phyloP scores from a whole-genome alignment of 768 basidiomycete genomes.

The Podaxis pistillaris region DNA sequence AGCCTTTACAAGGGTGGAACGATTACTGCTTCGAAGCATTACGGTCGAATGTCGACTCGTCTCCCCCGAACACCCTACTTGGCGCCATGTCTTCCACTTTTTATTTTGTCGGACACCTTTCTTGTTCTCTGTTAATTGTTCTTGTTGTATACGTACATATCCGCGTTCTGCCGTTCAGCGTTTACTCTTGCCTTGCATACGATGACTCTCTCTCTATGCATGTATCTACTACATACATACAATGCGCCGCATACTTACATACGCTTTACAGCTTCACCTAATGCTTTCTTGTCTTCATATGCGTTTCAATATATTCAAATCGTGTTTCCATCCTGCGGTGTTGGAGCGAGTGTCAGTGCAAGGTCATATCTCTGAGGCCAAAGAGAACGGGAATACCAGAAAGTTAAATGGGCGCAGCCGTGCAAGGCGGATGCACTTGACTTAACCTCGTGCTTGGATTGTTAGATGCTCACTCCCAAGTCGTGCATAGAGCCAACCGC shows the following conservation, averaged over 20 bases:
- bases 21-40: background rate
- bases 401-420: no score
- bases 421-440: no score
- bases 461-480: no score
- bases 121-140: background rate
- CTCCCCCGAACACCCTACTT: background rate
- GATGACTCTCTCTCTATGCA: conserved; percentile 1
- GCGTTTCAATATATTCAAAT: background rate
- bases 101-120: background rate
- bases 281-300: background rate
- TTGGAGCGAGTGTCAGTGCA: no score
- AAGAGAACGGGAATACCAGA: no score
- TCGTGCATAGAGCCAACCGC: no score
- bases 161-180: background rate
- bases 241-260: background rate
- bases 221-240: conserved; percentile 2
- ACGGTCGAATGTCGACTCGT: background rate
- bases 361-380: no score
- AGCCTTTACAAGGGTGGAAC: background rate
- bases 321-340: no score
- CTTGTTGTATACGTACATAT: background rate
- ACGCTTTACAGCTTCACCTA: background rate
- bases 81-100: background rate
- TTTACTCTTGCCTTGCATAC: background rate
- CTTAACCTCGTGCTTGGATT: no score